Base-by-base conservation (phyloP, 257 asterid genomes). In the Mentha longifolia region DNA sequence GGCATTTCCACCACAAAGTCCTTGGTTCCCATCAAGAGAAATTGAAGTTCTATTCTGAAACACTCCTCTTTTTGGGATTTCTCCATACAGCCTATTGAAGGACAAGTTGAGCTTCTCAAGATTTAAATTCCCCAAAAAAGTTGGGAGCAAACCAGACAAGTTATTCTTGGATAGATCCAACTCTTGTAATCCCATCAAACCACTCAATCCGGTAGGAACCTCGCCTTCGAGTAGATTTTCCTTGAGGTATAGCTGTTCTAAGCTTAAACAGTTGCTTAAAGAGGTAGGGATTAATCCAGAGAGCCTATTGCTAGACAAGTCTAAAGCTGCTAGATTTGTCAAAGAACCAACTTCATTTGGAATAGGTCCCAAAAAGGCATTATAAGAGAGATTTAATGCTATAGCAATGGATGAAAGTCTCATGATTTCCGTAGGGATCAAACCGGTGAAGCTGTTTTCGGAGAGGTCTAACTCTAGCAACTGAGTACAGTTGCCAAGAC, bases 291-390 rank as follows among this genome's bases (percentile, higher is more conserved):
- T 49, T 12, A 28, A 7, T 33, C 82, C 82, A 3, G 75, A 74
- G 11, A 81, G 37, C 33, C 68, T 70, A 50, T 81, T 81, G 10
- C 71, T n/a, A 9, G 85, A 81, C 8, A 81, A 54, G 47, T 74
- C 73, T 7, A 81, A 31, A 0, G 16, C 15, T 1, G 16, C 46
- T 8, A 80, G 64, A 9, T 68, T 56, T 31, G 5, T 20, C 41
- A 79, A 68, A 10, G 61, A 55, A 17, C 75, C 75, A 42, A 76
- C 56, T 61, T 80, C 78, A 33, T 10, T 0, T 13, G 75, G 83
- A 46, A 75, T 28, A 11, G 75, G 22, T 0, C 77, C 80, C 12
- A 0, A 11, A 7, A 75, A 35, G 4, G 7, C 25, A 45, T 75
- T 76, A 54, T 45, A 10, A 15, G 78, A 80, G 2, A 80, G 61